phyloP scores from a whole-genome alignment of 164 flowering plant genomes.

The Nymphaea colorata region DNA sequence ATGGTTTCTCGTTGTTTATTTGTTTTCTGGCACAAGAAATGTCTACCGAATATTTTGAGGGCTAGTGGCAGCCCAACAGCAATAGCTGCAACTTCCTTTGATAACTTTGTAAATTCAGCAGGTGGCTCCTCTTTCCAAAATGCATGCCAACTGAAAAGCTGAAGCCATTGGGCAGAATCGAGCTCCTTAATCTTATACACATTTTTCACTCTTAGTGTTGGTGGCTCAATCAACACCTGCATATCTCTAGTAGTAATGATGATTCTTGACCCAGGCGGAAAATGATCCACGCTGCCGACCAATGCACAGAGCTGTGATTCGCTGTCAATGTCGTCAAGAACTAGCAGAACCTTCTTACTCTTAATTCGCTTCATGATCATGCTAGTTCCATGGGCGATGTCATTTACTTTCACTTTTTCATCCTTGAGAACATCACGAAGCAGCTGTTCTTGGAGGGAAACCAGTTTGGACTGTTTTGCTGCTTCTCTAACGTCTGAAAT shows the following conservation, averaged over 20 bases:
- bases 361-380: not conserved
- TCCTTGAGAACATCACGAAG: constrained; percentile 4
- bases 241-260: constrained; percentile 8
- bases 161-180: not conserved
- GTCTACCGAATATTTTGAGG: no score
- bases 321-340: constrained; percentile 1
- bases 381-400: not conserved
- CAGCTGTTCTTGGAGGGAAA: constrained; percentile 1
- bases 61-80: no score
- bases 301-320: not conserved
- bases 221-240: not conserved
- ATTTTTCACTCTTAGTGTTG: not conserved
- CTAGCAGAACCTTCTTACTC: not conserved
- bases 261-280: not conserved
- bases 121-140: no score
- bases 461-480: not conserved
- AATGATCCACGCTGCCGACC: not conserved
- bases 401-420: not conserved
- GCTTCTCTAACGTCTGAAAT: constrained; percentile 1
- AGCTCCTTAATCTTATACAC: not conserved
- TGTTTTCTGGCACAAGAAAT: no score
- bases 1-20: no score
- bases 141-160: not conserved
- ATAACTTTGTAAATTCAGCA: no score
- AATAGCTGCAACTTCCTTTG: no score